Conservation (phyloP, 1,284 basidiomycete genomes). For the Cryptococcus sp. region DNA sequence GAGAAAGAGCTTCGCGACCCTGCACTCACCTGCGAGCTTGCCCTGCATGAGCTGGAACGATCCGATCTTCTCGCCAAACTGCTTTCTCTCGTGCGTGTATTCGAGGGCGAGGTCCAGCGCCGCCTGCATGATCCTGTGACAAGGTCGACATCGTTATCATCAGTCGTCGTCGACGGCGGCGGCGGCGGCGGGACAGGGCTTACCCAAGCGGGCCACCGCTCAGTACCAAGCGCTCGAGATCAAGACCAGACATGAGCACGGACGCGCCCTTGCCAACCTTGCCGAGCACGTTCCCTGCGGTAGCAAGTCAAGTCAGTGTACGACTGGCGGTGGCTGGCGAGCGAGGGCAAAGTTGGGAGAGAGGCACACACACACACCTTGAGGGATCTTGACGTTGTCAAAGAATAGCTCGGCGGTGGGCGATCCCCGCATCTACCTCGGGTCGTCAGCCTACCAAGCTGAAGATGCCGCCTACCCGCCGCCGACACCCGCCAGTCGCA, state of each 20-base stretch:
- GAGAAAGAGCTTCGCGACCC: too few relatives aligned
- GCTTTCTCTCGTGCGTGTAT: conserved; percentile 86
- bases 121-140: conserved; percentile 83
- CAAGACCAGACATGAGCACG: conserved; percentile 91
- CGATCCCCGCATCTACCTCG: conserved; percentile 73
- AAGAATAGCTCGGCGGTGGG: conserved; percentile 94
- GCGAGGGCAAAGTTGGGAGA: neutral
- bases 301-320: conserved; percentile 1
- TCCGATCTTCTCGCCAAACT: conserved; percentile 83
- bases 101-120: conserved; percentile 84
- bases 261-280: conserved; percentile 71
- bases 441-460: too few relatives aligned
- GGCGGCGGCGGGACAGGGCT: conserved; percentile 2
- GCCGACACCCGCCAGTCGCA: too few relatives aligned
- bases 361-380: conserved; percentile 60
- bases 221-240: conserved; percentile 85
- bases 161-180: neutral
- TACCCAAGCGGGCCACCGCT: conserved; percentile 72
- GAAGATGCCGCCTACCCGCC: too few relatives aligned
- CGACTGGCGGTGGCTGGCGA: too few relatives aligned
- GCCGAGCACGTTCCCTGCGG: conserved; percentile 77
- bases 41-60: conserved; percentile 96
- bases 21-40: conserved; percentile 51
- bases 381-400: conserved; percentile 82
- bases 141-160: neutral